Conservation (phyloP, 352 stramenopile genomes). For the Blastocystis sp. region DNA sequence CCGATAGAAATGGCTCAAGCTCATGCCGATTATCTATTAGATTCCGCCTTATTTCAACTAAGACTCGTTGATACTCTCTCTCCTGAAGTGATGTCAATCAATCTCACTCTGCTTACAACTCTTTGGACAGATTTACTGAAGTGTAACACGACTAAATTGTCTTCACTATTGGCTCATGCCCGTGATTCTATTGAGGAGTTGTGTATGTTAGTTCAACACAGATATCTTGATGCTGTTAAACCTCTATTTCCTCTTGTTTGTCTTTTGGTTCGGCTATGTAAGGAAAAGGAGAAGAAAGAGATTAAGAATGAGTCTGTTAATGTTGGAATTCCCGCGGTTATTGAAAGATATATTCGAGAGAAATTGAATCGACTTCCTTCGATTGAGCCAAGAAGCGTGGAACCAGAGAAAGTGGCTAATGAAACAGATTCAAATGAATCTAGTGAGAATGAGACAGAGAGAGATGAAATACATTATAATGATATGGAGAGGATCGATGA, state of each 20-base stretch:
- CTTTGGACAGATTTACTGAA: slow-evolving; percentile 5
- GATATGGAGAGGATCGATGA: neutral
- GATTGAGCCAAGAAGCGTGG: neutral
- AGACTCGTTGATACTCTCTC: neutral
- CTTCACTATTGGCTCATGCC: neutral
- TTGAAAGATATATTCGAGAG: neutral
- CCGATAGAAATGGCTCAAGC: neutral
- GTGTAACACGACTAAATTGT: neutral
- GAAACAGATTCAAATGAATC: neutral
- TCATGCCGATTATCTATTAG: slow-evolving; percentile 33
- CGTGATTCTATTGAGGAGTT: slow-evolving; percentile 15
- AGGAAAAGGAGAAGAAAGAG: neutral
- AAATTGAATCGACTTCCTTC: neutral
- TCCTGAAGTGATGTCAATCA: neutral
- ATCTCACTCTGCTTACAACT: neutral
- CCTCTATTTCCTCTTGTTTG: neutral
- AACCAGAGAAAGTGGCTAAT: neutral
- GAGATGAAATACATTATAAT: neutral
- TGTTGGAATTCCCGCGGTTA: neutral
- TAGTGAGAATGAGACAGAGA: neutral
- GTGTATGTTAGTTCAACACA: neutral
- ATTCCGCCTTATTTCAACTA: slow-evolving; percentile 14
- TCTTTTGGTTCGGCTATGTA: neutral
- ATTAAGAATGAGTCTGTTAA: neutral
- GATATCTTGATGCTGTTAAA: neutral